Base-by-base conservation (phyloP, 2,329 filamentous ascomycete species). In the Pseudogymnoascus sp. region DNA sequence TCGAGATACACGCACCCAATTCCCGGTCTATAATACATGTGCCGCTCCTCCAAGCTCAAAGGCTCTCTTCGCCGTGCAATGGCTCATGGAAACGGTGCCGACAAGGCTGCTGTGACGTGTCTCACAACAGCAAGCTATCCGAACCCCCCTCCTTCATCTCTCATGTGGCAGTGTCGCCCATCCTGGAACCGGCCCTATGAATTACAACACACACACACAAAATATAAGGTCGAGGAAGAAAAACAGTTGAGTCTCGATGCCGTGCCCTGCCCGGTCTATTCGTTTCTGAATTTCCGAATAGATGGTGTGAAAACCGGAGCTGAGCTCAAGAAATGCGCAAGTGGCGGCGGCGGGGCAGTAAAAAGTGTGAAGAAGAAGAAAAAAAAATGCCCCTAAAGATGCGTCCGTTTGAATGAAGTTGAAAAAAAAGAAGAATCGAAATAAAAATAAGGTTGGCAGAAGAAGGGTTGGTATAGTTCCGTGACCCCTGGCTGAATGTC, bases 231-330 rank as follows among this genome's bases (percentile, higher is more conserved):
- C 29, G 26, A 33, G 49, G 49, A 55, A 55, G 29, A 55, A 55
- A 45, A 33, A 8, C 8, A 12, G 49, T 4, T 19, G 29, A 55
- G 49, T 55, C 16, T 14, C 16, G 29, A 33, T 33, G 49, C 16
- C n/a, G 26, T 16, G 29, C 29, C 29, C n/a, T 55, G 49, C 29
- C 29, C 21, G 29, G 3, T 33, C 26, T 55, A 55, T 55, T 55
- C 29, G 49, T 55, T 49, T 55, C 29, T 55, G 29, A 55, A 33
- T 55, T 19, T n/a, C 23, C 49, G 49, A 55, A 55, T 55, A 55
- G 29, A n/a, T 21, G 4, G 19, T 55, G 49, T 55, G 26, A 52
- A 52, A 55, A 55, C 29, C 49, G n/a, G n/a, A 55, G 29, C 49
- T 19, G 26, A 33, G 49, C 49, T 33, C 26, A 55, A 55, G n/a